phyloP scores from a whole-genome alignment of 192 early-diverging fungal genomes.

The Coemansia sp. region DNA sequence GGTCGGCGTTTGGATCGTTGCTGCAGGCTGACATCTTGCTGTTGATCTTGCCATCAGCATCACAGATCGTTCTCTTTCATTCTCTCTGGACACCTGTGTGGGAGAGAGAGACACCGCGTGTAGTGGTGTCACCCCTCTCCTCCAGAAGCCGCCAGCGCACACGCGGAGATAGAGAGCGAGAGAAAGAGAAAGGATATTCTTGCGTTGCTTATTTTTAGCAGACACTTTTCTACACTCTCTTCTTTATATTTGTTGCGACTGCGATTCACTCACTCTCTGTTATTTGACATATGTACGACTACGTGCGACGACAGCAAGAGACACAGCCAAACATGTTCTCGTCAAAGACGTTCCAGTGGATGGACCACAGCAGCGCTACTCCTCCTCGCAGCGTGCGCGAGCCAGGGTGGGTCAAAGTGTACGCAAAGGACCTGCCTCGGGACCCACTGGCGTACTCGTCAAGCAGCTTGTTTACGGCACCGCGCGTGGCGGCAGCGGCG shows the following conservation, averaged over 20 bases:
- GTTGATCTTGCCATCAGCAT: too few species aligned
- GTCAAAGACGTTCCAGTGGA: slow-evolving; percentile 55
- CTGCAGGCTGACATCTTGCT: too few species aligned
- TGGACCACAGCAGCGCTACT: slow-evolving; percentile 17
- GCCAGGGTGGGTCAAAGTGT: slow-evolving; percentile 37
- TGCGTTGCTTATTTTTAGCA: too few species aligned
- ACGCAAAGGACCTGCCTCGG: slow-evolving; percentile 15
- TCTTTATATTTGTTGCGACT: not conserved
- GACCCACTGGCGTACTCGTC: slow-evolving; percentile 50
- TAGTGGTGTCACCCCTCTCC: too few species aligned
- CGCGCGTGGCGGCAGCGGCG: slow-evolving; percentile 5
- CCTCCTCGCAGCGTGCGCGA: slow-evolving; percentile 24
- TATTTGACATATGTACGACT: slow-evolving; percentile 43
- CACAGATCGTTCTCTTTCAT: too few species aligned
- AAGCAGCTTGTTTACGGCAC: slow-evolving; percentile 40
- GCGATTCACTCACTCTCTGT: not conserved
- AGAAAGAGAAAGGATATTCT: too few species aligned
- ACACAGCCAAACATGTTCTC: slow-evolving; percentile 43
- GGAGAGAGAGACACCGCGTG: too few species aligned
- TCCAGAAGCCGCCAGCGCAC: too few species aligned
- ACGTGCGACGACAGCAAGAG: slow-evolving; percentile 57
- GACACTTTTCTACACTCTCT: not conserved
- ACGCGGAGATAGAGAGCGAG: too few species aligned
- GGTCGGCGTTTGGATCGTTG: too few species aligned
- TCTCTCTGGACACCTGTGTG: too few species aligned